These are phyloP conservation scores for Thalassiosira hispida DNA, from an alignment of 352 stramenopile species.

Conservation along the genomic window DNA sequence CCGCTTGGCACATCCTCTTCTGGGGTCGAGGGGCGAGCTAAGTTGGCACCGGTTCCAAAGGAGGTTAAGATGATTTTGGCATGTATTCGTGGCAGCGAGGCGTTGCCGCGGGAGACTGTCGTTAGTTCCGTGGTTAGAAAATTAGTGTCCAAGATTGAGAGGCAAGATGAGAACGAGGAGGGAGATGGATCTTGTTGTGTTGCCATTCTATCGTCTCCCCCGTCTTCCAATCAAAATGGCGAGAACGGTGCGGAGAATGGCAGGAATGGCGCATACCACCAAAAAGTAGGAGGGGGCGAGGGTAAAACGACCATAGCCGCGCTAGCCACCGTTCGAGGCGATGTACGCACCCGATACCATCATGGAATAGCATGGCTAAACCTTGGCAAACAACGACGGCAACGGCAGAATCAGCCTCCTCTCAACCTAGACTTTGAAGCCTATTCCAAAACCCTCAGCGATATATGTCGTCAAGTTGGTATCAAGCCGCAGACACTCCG, in stretches of 20 bases:
- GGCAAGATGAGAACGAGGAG: constrained; percentile 40
- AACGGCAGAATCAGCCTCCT: not conserved
- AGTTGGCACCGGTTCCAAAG: constrained; percentile 53
- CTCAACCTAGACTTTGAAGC: constrained; percentile 50
- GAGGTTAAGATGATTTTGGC: constrained; percentile 63
- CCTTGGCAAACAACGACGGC: constrained; percentile 46
- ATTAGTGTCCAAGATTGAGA: constrained; percentile 45
- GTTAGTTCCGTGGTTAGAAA: constrained; percentile 58
- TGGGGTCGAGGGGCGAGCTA: not conserved
- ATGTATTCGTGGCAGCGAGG: constrained; percentile 61
- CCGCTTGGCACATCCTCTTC: constrained; percentile 16
- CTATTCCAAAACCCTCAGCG: constrained; percentile 15
- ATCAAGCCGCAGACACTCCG: constrained; percentile 48
- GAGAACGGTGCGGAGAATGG: constrained; percentile 14
- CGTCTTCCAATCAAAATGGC: constrained; percentile 46
- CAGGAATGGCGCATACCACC: constrained; percentile 2
- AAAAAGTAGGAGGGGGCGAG: constrained; percentile 44
- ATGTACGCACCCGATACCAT: constrained; percentile 65
- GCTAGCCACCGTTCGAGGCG: constrained; percentile 60
- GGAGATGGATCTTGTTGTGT: constrained; percentile 41
- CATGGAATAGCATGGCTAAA: constrained; percentile 74
- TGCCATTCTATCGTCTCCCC: constrained; percentile 47
- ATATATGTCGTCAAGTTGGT: constrained; percentile 38
- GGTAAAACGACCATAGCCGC: constrained; percentile 78
- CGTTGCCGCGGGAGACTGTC: constrained; percentile 50